A percentile compares a stretch with the other conserved stretches of the same genome.
phyloP scores from a whole-genome alignment of 192 early-diverging fungal species.

The Gryganskiella cystojenkinii region DNA sequence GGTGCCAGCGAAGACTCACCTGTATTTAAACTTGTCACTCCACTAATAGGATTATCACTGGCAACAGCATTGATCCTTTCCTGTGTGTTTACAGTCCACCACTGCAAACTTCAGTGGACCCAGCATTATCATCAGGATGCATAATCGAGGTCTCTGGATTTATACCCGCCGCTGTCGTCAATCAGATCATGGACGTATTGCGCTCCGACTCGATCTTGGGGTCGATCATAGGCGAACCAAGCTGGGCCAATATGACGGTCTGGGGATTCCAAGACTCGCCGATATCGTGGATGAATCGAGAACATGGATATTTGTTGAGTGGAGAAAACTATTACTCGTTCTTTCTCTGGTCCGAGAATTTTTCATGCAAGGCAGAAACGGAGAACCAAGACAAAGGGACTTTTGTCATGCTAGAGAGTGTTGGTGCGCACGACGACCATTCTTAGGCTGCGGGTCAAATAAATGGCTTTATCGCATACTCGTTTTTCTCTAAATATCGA shows the following conservation, averaged over 20 bases:
- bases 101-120: slow-evolving; percentile 9
- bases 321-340: slow-evolving; percentile 61
- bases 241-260: slow-evolving; percentile 52
- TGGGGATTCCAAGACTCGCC: slow-evolving; percentile 60
- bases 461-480: too few species aligned
- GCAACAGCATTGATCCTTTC: slow-evolving; percentile 52
- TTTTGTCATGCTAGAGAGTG: slow-evolving; percentile 33
- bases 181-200: slow-evolving; percentile 29
- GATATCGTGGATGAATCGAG: slow-evolving; percentile 51
- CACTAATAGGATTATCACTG: slow-evolving; percentile 35
- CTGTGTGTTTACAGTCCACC: slow-evolving; percentile 52
- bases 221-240: not conserved
- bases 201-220: not conserved
- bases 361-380: not conserved
- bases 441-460: too few species aligned
- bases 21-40: not conserved
- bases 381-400: slow-evolving; percentile 12
- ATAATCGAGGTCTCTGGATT: slow-evolving; percentile 49
- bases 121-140: slow-evolving; percentile 19
- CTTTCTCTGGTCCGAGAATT: slow-evolving; percentile 37
- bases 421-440: slow-evolving; percentile 31
- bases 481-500: too few species aligned
- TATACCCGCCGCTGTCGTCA: slow-evolving; percentile 38
- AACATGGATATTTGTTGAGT: slow-evolving; percentile 52
- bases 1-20: not conserved